Percentiles rank a stretch among this genome's conserved stretches.
Conservation (phyloP, 2,329 filamentous ascomycete species). For the Colletotrichum lindemuthianum region DNA sequence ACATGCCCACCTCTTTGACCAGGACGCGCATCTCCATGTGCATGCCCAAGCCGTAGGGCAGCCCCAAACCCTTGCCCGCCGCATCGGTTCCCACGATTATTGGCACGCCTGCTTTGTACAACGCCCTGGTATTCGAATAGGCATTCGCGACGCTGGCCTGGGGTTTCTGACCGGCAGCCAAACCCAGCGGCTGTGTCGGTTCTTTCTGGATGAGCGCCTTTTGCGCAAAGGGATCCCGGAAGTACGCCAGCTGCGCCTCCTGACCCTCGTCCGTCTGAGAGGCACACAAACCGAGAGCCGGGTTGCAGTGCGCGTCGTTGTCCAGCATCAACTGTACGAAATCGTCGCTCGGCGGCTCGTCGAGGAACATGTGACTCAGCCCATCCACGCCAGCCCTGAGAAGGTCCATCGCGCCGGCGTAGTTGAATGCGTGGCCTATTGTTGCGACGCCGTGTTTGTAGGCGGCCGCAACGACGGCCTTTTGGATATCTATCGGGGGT, state of each 20-base stretch:
- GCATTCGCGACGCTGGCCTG: conserved; percentile 31
- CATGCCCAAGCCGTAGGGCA: conserved; percentile 32
- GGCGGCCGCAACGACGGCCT: conserved; percentile 51
- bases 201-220: not conserved
- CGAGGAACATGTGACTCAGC: conserved; percentile 44
- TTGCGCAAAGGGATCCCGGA: conserved; percentile 30
- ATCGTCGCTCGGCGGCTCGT: conserved; percentile 40
- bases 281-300: conserved; percentile 38
- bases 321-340: conserved; percentile 40
- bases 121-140: conserved; percentile 31
- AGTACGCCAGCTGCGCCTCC: conserved; percentile 36
- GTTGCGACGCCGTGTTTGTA: conserved; percentile 41
- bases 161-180: not conserved
- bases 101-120: conserved; percentile 32
- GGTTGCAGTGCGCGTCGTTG: conserved; percentile 39
- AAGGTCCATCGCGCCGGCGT: conserved; percentile 42
- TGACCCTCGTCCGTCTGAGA: conserved; percentile 40
- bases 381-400: conserved; percentile 43
- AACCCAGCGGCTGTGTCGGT: not conserved
- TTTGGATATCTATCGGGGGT: conserved; percentile 55
- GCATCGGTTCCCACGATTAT: conserved; percentile 37
- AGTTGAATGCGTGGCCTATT: conserved; percentile 42
- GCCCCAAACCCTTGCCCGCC: conserved; percentile 26
- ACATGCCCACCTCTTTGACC: conserved; percentile 34
- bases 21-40: conserved; percentile 36